These are phyloP conservation scores for Melastoma malabathricum DNA, from an alignment of 345 rosid species.

Conservation along the genomic window DNA sequence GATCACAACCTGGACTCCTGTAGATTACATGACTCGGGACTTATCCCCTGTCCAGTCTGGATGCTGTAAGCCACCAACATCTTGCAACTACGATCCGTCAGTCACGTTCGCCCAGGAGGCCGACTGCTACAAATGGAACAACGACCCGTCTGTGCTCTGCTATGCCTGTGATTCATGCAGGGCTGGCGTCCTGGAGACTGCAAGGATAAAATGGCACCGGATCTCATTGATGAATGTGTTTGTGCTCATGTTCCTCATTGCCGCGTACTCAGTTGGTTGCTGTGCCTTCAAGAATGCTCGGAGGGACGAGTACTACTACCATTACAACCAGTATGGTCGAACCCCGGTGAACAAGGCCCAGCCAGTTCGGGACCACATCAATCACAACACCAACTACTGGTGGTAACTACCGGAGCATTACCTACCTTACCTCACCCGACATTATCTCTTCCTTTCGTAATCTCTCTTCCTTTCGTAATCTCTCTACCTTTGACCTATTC, in stretches of 20 bases:
- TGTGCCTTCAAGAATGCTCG: conserved; percentile 70
- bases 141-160: conserved; percentile 42
- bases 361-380: conserved; percentile 69
- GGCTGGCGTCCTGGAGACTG: conserved; percentile 76
- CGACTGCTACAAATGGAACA: conserved; percentile 79
- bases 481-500: too few relatives aligned
- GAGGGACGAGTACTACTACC: conserved; percentile 68
- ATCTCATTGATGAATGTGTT: conserved; percentile 60
- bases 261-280: conserved; percentile 64
- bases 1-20: conserved; percentile 67
- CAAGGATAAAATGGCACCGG: conserved; percentile 73
- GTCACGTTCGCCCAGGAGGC: conserved; percentile 40
- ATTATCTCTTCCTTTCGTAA: too few relatives aligned
- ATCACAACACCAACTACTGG: too few relatives aligned
- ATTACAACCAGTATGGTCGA: conserved; percentile 32
- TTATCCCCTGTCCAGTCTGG: conserved; percentile 89
- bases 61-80: conserved; percentile 90
- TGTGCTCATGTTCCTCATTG: conserved; percentile 57
- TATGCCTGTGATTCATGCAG: conserved; percentile 92
- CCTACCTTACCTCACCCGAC: too few relatives aligned
- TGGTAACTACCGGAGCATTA: too few relatives aligned
- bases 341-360: conserved; percentile 69
- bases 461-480: too few relatives aligned
- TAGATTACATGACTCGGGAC: conserved; percentile 51
- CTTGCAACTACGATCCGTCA: conserved; percentile 51